Conservation (phyloP, 345 rosid species). For the Pugionium cornutum region DNA sequence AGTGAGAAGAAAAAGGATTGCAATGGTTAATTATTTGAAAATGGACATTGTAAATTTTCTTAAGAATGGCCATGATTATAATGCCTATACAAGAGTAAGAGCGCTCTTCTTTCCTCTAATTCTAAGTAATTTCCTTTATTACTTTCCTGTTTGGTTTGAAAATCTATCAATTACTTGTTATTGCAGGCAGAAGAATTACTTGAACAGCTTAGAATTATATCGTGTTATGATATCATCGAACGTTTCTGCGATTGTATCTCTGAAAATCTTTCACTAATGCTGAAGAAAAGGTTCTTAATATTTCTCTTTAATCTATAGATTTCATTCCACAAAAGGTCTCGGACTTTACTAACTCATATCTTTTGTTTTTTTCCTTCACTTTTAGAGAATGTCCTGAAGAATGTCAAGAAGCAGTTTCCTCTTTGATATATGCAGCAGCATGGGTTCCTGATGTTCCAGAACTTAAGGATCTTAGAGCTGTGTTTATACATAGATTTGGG, state of each 20-base stretch:
- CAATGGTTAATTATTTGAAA: slow-evolving; percentile 56
- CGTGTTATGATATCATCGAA: slow-evolving; percentile 57
- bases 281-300: slow-evolving; percentile 53
- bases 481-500: slow-evolving; percentile 62
- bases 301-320: no score
- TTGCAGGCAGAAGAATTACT: slow-evolving; percentile 73
- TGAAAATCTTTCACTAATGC: slow-evolving; percentile 53
- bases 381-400: slow-evolving; percentile 85
- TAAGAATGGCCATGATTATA: slow-evolving; percentile 49
- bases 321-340: no score
- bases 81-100: slow-evolving; percentile 78
- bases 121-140: no score
- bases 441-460: slow-evolving; percentile 83
- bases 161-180: slow-evolving; percentile 1
- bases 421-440: slow-evolving; percentile 78
- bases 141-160: no score
- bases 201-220: slow-evolving; percentile 56
- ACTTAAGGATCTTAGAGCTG: slow-evolving; percentile 59
- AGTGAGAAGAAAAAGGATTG: slow-evolving; percentile 59
- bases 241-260: slow-evolving; percentile 53
- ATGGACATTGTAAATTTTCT: slow-evolving; percentile 78
- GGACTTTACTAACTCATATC: neutral
- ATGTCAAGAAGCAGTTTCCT: slow-evolving; percentile 75
- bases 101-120: neutral
- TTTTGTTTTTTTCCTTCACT: neutral